These are phyloP conservation scores for Haberlea rhodopensis DNA, from an alignment of 257 asterid genomes.

Conservation along the genomic window DNA sequence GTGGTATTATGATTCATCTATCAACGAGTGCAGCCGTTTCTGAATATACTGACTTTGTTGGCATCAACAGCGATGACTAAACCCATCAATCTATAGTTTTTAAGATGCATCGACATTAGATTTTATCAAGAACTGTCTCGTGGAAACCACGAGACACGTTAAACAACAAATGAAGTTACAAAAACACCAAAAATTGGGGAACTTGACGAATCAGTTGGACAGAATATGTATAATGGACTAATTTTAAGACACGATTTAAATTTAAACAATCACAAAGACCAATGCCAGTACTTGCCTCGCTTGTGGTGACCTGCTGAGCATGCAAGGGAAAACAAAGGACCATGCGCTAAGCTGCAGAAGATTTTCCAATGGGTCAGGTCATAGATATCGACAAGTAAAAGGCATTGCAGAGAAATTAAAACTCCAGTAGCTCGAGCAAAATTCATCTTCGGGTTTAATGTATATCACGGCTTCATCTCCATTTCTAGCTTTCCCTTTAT, in stretches of 20 bases:
- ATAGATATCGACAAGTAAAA: conserved; percentile 1
- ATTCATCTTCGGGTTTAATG: conserved; percentile 79
- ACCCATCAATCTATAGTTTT: conserved; percentile 59
- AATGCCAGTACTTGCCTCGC: conserved; percentile 53
- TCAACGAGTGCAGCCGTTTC: conserved; percentile 55
- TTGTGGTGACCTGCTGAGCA: conserved; percentile 49
- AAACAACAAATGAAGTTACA: not conserved
- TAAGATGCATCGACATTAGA: conserved; percentile 51
- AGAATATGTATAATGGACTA: no score
- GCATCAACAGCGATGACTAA: conserved; percentile 84
- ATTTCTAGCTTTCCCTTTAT: conserved; percentile 29
- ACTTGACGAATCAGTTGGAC: not conserved
- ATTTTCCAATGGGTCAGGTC: conserved; percentile 26
- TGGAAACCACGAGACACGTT: not conserved
- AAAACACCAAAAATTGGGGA: not conserved
- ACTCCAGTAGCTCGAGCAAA: conserved; percentile 51
- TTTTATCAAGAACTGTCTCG: not conserved
- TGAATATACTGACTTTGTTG: conserved; percentile 48
- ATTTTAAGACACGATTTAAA: not conserved
- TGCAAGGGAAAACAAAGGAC: conserved; percentile 78
- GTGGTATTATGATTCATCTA: conserved; percentile 45
- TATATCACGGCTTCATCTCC: conserved; percentile 59
- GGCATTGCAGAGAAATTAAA: not conserved
- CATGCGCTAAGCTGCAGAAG: conserved; percentile 81
- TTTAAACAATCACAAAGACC: not conserved